Percentiles rank a stretch among this genome's conserved stretches.
Conservation (phyloP, 2,329 filamentous ascomycete species). For the Claviceps monticola region DNA sequence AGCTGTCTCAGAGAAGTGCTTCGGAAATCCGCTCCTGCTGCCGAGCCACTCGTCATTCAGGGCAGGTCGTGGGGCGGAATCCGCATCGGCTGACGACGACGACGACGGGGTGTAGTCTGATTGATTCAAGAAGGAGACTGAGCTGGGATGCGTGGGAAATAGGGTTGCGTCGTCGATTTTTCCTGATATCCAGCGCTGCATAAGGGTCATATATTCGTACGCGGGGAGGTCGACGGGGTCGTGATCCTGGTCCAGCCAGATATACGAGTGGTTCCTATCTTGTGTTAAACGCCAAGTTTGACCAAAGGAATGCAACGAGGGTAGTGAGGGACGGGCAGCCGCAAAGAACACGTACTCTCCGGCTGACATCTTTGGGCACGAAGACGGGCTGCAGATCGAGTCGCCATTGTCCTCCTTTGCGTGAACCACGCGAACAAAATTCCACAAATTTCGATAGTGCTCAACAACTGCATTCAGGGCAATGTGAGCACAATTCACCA, state of each 20-base stretch:
- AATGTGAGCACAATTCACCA: neutral
- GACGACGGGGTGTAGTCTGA: slow-evolving; percentile 29
- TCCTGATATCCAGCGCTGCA: slow-evolving; percentile 87
- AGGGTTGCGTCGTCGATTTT: slow-evolving; percentile 76
- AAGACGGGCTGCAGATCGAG: slow-evolving; percentile 69
- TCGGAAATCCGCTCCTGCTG: slow-evolving; percentile 75
- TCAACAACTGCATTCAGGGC: slow-evolving; percentile 54
- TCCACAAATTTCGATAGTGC: slow-evolving; percentile 78
- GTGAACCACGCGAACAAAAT: slow-evolving; percentile 78
- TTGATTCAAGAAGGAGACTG: slow-evolving; percentile 45
- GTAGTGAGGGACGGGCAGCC: neutral
- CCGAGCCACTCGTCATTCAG: slow-evolving; percentile 58
- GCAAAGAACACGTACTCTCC: slow-evolving; percentile 44
- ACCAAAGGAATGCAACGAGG: neutral
- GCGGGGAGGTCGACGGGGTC: slow-evolving; percentile 79
- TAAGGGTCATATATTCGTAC: slow-evolving; percentile 78
- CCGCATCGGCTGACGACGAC: slow-evolving; percentile 17
- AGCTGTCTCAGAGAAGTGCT: slow-evolving; percentile 70
- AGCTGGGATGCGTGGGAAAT: slow-evolving; percentile 68
- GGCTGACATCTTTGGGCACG: slow-evolving; percentile 86
- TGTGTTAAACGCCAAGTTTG: neutral
- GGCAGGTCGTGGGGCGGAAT: slow-evolving; percentile 31
- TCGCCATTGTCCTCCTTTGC: slow-evolving; percentile 66
- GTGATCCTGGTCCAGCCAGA: slow-evolving; percentile 64
- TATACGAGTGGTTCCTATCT: slow-evolving; percentile 75